Evolutionary conservation across 208 protist species (phyloP).

Genomic region (Leishmania braziliensis): DNA sequence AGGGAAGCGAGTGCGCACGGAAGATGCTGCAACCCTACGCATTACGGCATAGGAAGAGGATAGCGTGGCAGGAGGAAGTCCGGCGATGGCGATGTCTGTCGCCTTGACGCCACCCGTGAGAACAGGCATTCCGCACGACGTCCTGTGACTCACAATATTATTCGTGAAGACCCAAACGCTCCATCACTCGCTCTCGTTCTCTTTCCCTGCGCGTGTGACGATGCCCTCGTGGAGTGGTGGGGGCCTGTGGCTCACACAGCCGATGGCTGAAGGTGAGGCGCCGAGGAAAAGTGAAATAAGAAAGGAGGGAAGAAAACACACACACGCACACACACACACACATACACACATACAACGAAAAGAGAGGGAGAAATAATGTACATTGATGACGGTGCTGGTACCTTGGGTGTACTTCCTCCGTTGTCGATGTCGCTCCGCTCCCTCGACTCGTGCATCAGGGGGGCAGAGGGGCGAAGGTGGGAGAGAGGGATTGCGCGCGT

Average conservation of each 20-base stretch:
- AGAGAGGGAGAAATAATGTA: conserved; percentile 1
- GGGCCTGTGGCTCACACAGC: background rate
- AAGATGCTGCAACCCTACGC: background rate
- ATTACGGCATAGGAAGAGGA: background rate
- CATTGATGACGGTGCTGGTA: background rate
- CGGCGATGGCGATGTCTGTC: background rate
- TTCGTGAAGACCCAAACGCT: background rate
- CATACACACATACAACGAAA: background rate
- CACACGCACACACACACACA: background rate
- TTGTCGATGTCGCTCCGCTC: background rate
- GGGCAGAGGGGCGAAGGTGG: background rate
- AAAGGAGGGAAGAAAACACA: background rate
- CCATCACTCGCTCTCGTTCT: background rate
- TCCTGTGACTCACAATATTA: background rate
- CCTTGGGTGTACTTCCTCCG: background rate
- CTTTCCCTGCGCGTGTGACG: background rate
- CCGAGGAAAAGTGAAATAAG: background rate
- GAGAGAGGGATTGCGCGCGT: background rate
- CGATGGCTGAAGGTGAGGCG: background rate
- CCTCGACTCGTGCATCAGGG: too few relatives aligned
- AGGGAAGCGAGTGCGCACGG: background rate
- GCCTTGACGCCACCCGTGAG: background rate
- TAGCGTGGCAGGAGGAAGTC: background rate
- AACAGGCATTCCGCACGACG: background rate
- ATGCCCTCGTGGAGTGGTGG: background rate